A percentile compares a stretch with the other conserved stretches of the same genome.
phyloP scores from a whole-genome alignment of 73 alveolate species.

The Uronychia setigera region DNA sequence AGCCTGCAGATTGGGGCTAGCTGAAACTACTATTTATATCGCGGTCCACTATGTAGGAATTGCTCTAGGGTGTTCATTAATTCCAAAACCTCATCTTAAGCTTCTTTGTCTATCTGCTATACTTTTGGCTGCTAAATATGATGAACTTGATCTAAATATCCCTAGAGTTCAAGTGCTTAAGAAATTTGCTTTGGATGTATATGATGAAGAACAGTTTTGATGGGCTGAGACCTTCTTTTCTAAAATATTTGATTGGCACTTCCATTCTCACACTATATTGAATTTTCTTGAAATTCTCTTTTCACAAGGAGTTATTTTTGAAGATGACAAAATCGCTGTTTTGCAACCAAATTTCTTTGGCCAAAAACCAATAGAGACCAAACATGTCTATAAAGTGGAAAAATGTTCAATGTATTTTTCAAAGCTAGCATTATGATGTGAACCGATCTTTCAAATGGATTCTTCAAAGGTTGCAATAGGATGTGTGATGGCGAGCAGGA shows the following conservation, averaged over 20 bases:
- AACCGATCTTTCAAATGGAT: not conserved
- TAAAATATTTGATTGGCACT: not conserved
- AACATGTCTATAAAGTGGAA: not conserved
- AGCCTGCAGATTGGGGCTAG: not conserved
- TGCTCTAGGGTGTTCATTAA: not conserved
- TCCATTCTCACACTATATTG: not conserved
- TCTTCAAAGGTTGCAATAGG: not conserved
- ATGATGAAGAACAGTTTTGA: not conserved
- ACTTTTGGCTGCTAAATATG: conserved; percentile 47
- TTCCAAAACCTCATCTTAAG: not conserved
- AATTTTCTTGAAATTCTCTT: not conserved
- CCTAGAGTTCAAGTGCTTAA: conserved; percentile 30
- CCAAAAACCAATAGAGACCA: not conserved
- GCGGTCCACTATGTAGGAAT: not conserved
- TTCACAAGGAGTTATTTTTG: not conserved
- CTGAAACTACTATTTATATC: not conserved
- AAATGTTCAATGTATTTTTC: not conserved
- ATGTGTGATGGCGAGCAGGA: not conserved
- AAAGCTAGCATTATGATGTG: not conserved
- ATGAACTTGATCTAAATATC: conserved; percentile 37
- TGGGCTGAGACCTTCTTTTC: not conserved
- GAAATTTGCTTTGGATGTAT: not conserved
- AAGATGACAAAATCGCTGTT: not conserved
- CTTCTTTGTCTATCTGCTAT: not conserved
- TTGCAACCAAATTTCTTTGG: too few relatives aligned